Conservation (phyloP, 345 rosid genomes). For the Populus ilicifolia region DNA sequence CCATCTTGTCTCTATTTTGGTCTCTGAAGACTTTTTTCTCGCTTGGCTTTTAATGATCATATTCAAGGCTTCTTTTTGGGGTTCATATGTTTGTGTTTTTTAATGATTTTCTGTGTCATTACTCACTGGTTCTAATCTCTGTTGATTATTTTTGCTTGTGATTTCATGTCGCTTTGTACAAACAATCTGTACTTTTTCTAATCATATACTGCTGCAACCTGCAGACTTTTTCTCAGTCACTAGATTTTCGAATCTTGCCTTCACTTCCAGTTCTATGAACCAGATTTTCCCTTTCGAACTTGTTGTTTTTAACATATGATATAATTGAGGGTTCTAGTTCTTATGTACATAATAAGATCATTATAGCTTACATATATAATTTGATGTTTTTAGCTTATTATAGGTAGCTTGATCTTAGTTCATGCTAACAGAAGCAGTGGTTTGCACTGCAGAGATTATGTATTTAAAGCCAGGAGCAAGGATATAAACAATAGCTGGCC, state of each 20-base stretch:
- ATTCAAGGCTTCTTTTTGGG: slow-evolving; percentile 16
- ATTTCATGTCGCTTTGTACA: slow-evolving; percentile 34
- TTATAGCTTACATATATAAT: neutral
- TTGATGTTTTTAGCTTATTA: neutral
- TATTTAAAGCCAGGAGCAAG: slow-evolving; percentile 57
- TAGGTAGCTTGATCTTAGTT: neutral
- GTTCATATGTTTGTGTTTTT: neutral
- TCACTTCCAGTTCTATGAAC: slow-evolving; percentile 18
- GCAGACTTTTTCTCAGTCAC: slow-evolving; percentile 6
- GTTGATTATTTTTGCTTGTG: slow-evolving; percentile 18
- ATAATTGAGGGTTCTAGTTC: slow-evolving; percentile 5
- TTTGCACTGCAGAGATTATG: slow-evolving; percentile 78
- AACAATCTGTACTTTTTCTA: slow-evolving; percentile 10
- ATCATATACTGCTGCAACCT: slow-evolving; percentile 13
- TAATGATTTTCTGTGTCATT: neutral
- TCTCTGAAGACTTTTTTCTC: slow-evolving; percentile 14
- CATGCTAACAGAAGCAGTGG: slow-evolving; percentile 6
- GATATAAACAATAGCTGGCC: slow-evolving; percentile 91
- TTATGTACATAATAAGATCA: neutral
- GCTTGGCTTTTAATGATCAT: slow-evolving; percentile 9
- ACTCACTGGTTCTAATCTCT: slow-evolving; percentile 7
- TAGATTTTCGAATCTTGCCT: slow-evolving; percentile 20
- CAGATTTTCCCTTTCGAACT: slow-evolving; percentile 8
- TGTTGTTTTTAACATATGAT: slow-evolving; percentile 27
- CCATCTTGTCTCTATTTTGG: slow-evolving; percentile 29